Base-by-base conservation (phyloP, 2,329 filamentous ascomycete genomes). In the Pseudogymnoascus sp. region DNA sequence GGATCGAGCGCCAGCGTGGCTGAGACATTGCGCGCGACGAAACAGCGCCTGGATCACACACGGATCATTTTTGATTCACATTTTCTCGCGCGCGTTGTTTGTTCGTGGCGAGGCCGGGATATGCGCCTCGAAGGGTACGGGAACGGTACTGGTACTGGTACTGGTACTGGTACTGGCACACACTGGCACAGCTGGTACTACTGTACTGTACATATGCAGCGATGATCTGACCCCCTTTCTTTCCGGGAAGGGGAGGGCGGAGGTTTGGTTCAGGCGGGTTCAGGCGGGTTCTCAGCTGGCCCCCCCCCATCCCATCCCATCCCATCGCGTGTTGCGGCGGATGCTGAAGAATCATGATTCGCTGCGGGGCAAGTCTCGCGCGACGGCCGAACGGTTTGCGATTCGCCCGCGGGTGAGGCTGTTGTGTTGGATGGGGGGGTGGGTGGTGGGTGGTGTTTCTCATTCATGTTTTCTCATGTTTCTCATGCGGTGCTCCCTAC, bases 11-110 rank as follows among this genome's bases (percentile, higher is more conserved):
- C 26, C n/a, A 33, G 46, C 26, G 46, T 56, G 46, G 26, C 46
- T 56, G 46, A 56, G 46, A 56, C 46, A 56, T 56, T 56, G 46
- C 26, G 46, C 46, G 26, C 46, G 46, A 56, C 46, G 46, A 56
- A 56, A 56, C 46, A 56, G 46, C 26, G 46, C 29, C 46, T 56
- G 26, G 46, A 56, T 31, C 26, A 17, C n/a, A 56, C 26, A 19
- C 46, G 46, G 19, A 56, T 56, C 46, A 56, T 56, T 56, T 56
- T 56, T 31, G n/a, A 56, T 56, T 56, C 46, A 33, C 7, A 31
- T 53, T 56, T 19, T 5, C 23, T 26, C 23, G 23, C 46, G 5
- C 26, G 15, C n/a, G 9, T 56, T 15, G 26, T 29, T 56, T 9
- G 26, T 56, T 56, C 26, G 26, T 56, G 26, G 46, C 46, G 46